Percentiles rank a stretch among this genome's conserved stretches.
These are phyloP conservation scores for Hyphopichia buzzinii DNA, from an alignment of 1,139 yeast genomes.

Conservation along the genomic window DNA sequence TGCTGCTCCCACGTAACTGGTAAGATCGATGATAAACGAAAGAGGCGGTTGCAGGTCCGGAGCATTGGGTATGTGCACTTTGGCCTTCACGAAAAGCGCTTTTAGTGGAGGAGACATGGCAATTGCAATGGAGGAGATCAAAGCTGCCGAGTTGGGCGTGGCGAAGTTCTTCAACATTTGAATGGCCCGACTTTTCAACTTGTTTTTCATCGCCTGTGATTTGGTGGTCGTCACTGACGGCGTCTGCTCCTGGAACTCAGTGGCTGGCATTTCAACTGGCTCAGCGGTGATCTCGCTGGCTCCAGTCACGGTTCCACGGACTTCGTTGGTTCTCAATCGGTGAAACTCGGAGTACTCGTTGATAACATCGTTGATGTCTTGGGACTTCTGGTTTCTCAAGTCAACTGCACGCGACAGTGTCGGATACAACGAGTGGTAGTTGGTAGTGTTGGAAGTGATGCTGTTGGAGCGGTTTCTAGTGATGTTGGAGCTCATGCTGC, in stretches of 20 bases:
- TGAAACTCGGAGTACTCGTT: conserved; percentile 57
- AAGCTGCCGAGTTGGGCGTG: conserved; percentile 68
- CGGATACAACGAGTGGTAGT: conserved; percentile 9
- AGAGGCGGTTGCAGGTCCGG: conserved; percentile 85
- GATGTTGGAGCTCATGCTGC: conserved; percentile 2
- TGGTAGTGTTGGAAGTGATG: conserved; percentile 10
- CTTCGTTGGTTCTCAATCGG: conserved; percentile 22
- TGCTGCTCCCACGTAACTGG: conserved; percentile 79
- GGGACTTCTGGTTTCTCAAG: conserved; percentile 45
- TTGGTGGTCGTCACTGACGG: neutral
- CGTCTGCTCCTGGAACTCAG: conserved; percentile 4
- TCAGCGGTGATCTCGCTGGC: conserved; percentile 7
- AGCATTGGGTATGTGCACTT: conserved; percentile 50
- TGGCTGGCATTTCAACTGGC: neutral
- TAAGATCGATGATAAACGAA: conserved; percentile 77
- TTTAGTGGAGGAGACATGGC: conserved; percentile 88
- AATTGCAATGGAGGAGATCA: conserved; percentile 58
- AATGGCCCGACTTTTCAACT: neutral
- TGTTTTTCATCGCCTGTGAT: neutral
- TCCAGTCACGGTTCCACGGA: conserved; percentile 3
- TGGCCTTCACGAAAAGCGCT: conserved; percentile 61
- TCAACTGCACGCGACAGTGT: conserved; percentile 29
- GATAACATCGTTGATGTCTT: conserved; percentile 56
- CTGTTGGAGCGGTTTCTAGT: neutral
- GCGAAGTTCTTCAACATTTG: conserved; percentile 50